Evolutionary conservation across 495 filamentous ascomycete species (phyloP).

Genomic region (Neurospora tetraspora): DNA sequence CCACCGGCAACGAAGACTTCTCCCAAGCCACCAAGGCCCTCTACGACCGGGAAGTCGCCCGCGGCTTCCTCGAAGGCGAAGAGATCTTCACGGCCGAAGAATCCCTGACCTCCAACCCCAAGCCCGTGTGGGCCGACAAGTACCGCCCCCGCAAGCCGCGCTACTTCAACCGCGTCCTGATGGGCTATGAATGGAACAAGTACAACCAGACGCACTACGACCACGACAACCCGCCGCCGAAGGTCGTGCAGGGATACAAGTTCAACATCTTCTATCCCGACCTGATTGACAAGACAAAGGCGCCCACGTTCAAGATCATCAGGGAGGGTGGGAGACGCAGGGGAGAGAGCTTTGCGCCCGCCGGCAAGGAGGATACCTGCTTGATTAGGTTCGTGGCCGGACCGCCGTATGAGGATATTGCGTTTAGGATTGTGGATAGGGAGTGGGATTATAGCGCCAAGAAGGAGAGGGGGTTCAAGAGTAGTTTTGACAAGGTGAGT

Average conservation of each 20-base stretch:
- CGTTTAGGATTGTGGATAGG: conserved; percentile 95
- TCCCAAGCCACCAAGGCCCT: conserved; percentile 84
- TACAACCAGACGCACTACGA: conserved; percentile 99
- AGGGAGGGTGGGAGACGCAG: conserved; percentile 79
- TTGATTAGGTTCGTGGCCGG: conserved; percentile 93
- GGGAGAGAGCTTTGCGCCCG: conserved; percentile 86
- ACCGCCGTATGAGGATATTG: conserved; percentile 93
- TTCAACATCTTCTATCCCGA: conserved; percentile 99
- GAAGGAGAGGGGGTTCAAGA: conserved; percentile 87
- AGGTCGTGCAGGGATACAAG: conserved; percentile 97
- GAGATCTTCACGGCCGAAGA: conserved; percentile 95
- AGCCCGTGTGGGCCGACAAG: conserved; percentile 79
- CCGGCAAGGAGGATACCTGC: conserved; percentile 97
- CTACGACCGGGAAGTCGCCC: conserved; percentile 88
- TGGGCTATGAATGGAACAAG: conserved; percentile 99
- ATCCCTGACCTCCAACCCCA: conserved; percentile 51
- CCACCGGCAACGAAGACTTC: conserved; percentile 71
- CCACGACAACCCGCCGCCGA: conserved; percentile 94
- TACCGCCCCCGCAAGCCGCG: conserved; percentile 87
- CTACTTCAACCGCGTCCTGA: conserved; percentile 97
- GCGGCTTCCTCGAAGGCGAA: conserved; percentile 85
- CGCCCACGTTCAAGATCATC: conserved; percentile 91
- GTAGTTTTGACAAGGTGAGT: conserved; percentile 93
- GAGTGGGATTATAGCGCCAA: conserved; percentile 99
- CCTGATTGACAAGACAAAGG: conserved; percentile 90